phyloP scores from a whole-genome alignment of 768 basidiomycete genomes.

The Amanita polypyramis region DNA sequence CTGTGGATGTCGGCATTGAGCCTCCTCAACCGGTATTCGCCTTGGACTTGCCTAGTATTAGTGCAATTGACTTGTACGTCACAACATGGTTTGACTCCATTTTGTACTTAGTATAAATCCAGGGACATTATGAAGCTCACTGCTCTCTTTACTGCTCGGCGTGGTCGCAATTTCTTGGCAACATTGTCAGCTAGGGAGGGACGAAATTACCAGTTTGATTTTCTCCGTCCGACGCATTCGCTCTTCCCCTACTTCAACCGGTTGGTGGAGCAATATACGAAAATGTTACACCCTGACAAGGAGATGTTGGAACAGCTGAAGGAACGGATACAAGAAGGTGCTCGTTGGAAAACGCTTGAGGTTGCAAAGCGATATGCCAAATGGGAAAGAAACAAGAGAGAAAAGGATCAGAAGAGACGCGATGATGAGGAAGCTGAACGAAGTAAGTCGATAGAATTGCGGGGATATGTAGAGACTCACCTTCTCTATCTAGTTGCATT shows the following conservation, averaged over 20 bases:
- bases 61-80: conserved; percentile 83
- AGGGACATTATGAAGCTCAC: conserved; percentile 96
- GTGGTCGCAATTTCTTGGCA: conserved; percentile 79
- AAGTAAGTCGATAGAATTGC: conserved; percentile 35
- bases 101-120: neutral
- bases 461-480: neutral
- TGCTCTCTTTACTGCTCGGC: conserved; percentile 88
- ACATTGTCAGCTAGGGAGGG: conserved; percentile 82
- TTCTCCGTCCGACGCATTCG: conserved; percentile 90
- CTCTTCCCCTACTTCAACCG: conserved; percentile 96
- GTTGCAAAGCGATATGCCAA: conserved; percentile 69
- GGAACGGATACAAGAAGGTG: conserved; percentile 49
- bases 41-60: conserved; percentile 80
- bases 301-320: conserved; percentile 64
- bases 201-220: conserved; percentile 96
- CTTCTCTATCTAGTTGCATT: conserved; percentile 56
- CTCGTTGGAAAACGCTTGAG: conserved; percentile 73
- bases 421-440: conserved; percentile 91
- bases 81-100: conserved; percentile 1
- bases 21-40: conserved; percentile 79
- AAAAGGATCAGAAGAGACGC: conserved; percentile 75
- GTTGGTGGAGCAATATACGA: conserved; percentile 92
- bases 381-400: conserved; percentile 79
- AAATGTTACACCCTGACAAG: conserved; percentile 75
- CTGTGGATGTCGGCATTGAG: conserved; percentile 58